These are phyloP conservation scores for Dittrichia graveolens DNA, from an alignment of 129 eudicot genomes.

Conservation along the genomic window DNA sequence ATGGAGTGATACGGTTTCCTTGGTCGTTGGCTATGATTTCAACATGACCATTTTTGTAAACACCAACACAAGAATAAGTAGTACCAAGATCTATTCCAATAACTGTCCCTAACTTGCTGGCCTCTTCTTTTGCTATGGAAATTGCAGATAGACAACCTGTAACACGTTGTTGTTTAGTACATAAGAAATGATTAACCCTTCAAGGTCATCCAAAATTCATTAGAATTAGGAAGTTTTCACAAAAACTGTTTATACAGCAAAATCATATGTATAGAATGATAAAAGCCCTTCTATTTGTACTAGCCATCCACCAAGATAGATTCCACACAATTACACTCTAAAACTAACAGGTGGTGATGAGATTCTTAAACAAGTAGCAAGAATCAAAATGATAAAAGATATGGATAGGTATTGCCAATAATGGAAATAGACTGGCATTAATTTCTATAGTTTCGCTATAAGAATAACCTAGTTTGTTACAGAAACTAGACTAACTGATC, in stretches of 20 bases:
- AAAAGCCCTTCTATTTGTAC: neutral
- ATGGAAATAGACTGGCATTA: too few species aligned
- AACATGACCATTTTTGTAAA: constrained; percentile 59
- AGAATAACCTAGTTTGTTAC: too few species aligned
- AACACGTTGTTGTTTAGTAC: constrained; percentile 12
- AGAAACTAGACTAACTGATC: too few species aligned
- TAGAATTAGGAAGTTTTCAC: neutral
- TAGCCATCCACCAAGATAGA: neutral
- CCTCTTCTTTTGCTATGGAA: constrained; percentile 60
- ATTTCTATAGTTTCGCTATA: too few species aligned
- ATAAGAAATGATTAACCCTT: neutral
- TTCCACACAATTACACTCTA: neutral
- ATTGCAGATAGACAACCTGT: constrained; percentile 54
- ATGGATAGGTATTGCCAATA: neutral
- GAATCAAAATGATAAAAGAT: neutral
- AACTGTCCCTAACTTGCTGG: constrained; percentile 57
- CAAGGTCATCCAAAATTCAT: neutral
- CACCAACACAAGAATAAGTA: constrained; percentile 67
- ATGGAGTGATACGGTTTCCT: constrained; percentile 69
- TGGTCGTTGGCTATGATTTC: constrained; percentile 70
- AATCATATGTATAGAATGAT: neutral
- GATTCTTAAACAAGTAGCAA: neutral
- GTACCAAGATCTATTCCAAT: constrained; percentile 64
- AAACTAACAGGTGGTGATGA: neutral
- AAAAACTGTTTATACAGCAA: neutral